Evolutionary conservation across 768 basidiomycete species (phyloP).

Genomic region (Pleurotus pulmonarius): DNA sequence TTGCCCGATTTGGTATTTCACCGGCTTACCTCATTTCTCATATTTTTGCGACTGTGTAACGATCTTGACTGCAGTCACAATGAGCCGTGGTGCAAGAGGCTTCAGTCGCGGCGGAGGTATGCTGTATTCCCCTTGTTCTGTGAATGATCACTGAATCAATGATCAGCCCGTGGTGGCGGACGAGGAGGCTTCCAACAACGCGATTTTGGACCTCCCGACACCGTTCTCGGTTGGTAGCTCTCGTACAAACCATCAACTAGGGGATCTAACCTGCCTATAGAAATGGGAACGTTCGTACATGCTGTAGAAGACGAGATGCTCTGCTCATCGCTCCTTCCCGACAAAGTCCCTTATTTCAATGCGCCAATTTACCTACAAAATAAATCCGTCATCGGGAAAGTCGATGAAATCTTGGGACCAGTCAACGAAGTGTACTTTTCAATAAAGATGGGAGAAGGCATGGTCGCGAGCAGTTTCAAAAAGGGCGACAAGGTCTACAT

Average conservation of each 20-base stretch:
- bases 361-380: constrained; percentile 97
- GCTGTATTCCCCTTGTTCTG: constrained; percentile 7
- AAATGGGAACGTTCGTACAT: constrained; percentile 90
- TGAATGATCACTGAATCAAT: constrained; percentile 16
- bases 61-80: constrained; percentile 14
- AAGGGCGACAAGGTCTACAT: constrained; percentile 99
- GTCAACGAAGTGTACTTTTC: constrained; percentile 99
- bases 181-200: constrained; percentile 70
- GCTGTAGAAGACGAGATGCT: constrained; percentile 99
- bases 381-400: constrained; percentile 93
- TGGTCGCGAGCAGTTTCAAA: constrained; percentile 94
- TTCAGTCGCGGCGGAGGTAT: constrained; percentile 52
- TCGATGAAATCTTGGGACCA: constrained; percentile 99
- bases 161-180: constrained; percentile 56
- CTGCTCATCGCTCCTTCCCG: constrained; percentile 76
- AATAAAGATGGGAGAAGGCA: constrained; percentile 94
- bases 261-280: constrained; percentile 35
- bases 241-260: not conserved
- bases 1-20: too few relatives aligned
- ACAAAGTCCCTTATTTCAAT: constrained; percentile 99
- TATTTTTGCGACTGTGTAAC: too few relatives aligned
- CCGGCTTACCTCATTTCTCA: too few relatives aligned
- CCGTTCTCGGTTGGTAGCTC: constrained; percentile 59
- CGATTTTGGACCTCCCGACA: constrained; percentile 76
- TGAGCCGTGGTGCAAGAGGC: constrained; percentile 57